Base-by-base conservation (phyloP, 495 filamentous ascomycete species). In the Neurospora sp. region DNA sequence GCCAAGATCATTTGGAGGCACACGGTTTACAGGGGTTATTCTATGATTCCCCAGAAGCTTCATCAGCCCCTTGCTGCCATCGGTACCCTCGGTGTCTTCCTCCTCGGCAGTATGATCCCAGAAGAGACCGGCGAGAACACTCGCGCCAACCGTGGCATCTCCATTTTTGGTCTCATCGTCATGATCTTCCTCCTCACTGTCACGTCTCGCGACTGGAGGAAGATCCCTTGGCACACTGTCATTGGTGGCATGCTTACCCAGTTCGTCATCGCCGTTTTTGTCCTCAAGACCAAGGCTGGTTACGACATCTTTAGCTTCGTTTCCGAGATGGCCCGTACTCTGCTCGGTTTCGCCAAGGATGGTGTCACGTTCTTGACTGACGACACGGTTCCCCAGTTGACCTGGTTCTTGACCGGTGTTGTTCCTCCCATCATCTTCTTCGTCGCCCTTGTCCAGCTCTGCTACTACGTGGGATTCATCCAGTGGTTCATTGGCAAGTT, bases 371-470 rank as follows among this genome's bases (percentile, higher is more conserved):
- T 97, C 84, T 78, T 97, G 48, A 93, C 92, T 7, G 81, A 77
- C 39, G n/a, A 73, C 0, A 77, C 80, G 0, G 86, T 90, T 35
- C 61, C 80, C 14, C 12, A 75, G 3, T 70, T 82, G 3, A 75
- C 80, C 1, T 93, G 89, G 88, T 96, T 96, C 86, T 82, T 97
- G 37, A 83, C 89, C 69, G 83, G 83, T 22, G 91, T 95, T 44
- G 81, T 94, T 38, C 92, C 93, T 1, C 89, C 94, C 68, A 94
- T 97, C 79, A 91, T 97, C 78, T 97, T 97, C 87, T 97, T 97
- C 85, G 89, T 97, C 70, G 87, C 94, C 6, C 82, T 97, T 7
- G 91, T 97, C 22, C 92, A 96, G 80, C 85, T 97, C 31, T 80
- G 93, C 16, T 96, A 92, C 83, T 90, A 96, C 83, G 84, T 86